Conservation (phyloP, 2,329 filamentous ascomycete genomes). For the Xylaria sp. region DNA sequence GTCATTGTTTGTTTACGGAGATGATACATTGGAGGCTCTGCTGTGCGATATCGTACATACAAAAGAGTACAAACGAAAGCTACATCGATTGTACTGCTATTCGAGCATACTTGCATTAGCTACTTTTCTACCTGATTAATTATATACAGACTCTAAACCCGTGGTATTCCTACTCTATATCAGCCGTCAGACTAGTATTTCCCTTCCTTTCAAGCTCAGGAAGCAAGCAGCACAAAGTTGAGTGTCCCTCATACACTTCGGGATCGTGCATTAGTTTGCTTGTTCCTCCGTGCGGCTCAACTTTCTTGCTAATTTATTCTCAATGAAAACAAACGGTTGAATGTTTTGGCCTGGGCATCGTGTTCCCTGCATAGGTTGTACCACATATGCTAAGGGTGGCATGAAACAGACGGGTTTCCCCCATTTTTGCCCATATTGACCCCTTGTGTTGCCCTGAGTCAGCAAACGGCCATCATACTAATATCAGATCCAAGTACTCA, state of each 20-base stretch:
- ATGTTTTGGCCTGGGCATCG: neutral
- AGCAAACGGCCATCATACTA: neutral
- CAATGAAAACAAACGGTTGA: neutral
- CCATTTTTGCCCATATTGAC: neutral
- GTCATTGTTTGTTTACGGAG: neutral
- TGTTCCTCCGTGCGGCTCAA: neutral
- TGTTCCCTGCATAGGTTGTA: neutral
- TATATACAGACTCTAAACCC: neutral
- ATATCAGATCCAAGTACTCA: neutral
- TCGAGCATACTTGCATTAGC: neutral
- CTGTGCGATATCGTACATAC: too few relatives aligned
- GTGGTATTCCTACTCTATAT: neutral
- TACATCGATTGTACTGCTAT: neutral
- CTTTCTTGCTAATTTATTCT: neutral
- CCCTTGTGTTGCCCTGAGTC: neutral
- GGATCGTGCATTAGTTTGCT: neutral
- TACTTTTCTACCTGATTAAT: neutral
- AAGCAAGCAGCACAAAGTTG: too few relatives aligned
- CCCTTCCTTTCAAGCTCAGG: too few relatives aligned
- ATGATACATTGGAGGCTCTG: neutral
- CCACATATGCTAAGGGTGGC: neutral
- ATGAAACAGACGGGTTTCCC: neutral
- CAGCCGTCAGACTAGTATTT: too few relatives aligned
- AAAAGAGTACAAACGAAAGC: too few relatives aligned
- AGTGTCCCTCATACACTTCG: too few relatives aligned